Percentiles rank a stretch among this genome's conserved stretches.
Conservation (phyloP, 2,329 filamentous ascomycete species). For the Pseudohalonectria lignicola region DNA sequence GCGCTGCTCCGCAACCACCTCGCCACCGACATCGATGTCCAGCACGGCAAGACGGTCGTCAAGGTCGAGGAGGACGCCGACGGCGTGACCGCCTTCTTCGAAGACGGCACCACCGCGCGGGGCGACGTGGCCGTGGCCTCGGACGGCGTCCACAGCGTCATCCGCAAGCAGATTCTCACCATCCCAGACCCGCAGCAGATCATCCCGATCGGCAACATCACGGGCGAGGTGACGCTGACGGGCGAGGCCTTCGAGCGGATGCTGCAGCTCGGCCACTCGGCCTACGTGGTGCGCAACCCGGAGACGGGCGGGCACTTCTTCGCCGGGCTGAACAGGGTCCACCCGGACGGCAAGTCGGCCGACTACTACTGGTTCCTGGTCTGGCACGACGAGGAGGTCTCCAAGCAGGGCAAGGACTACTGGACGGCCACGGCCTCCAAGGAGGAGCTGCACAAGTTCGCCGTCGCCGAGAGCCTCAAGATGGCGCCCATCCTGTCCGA, state of each 20-base stretch:
- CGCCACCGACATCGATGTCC: constrained; percentile 14
- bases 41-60: constrained; percentile 26
- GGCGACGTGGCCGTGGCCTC: constrained; percentile 35
- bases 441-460: constrained; percentile 2
- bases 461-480: background rate
- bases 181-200: constrained; percentile 14
- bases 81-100: constrained; percentile 27
- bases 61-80: constrained; percentile 20
- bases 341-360: constrained; percentile 9
- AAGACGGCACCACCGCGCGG: constrained; percentile 26
- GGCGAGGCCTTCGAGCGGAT: constrained; percentile 17
- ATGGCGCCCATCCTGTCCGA: constrained; percentile 19
- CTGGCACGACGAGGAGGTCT: constrained; percentile 8
- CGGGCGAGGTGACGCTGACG: constrained; percentile 14
- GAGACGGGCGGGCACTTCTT: constrained; percentile 9
- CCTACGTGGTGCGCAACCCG: constrained; percentile 11
- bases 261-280: constrained; percentile 19
- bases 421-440: constrained; percentile 13
- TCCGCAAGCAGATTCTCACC: constrained; percentile 18
- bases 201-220: constrained; percentile 15
- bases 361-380: constrained; percentile 17
- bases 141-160: constrained; percentile 29
- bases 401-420: constrained; percentile 17
- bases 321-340: constrained; percentile 13
- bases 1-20: constrained; percentile 15